Evolutionary conservation across 169 alveolate genomes (phyloP), one percentile per base, ranked within the genome.

Genomic region (Cyclospora cayetanensis): DNA sequence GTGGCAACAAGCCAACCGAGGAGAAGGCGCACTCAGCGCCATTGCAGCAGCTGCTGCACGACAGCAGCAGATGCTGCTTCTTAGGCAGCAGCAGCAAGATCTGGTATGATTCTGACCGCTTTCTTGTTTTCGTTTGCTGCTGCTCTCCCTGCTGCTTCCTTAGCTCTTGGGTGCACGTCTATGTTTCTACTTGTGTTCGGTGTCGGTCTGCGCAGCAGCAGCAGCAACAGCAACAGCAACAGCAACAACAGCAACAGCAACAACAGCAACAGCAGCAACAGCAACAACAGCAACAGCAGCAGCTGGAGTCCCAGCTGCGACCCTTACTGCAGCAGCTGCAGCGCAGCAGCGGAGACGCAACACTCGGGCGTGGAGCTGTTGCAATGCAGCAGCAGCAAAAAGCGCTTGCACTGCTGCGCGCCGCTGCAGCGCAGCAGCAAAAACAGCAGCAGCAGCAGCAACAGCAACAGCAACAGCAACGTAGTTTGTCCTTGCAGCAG

Each of bases 271-370:
- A 12, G 70, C n/a, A 22, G 70, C 46, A 27, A 68, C 68, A 42
- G 68, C 87, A 77, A 46, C 87, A 77, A 68, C 86, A 76, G 68
- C 79, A 66, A 20, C 79, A 66, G 43, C 87, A 77, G 27, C 87
- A 77, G 31, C 43, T 77, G 70, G 87, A 77, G 46, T 46, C 87
- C 70, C 87, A 46, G 87, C 53, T 77, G 68, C 70, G 87, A 29
- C 87, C 87, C 25, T 35, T 77, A 68, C 87, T 77, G n/a, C 87
- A 77, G 87, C 87, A 77, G 46, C 87, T 77, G 31, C 87, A 77
- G 43, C 87, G 87, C 4, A 41, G 87, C 70, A 43, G 55, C 37
- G 87, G 50, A 0, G 87, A 77, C 50, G 43, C 63, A 18, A 9
- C n/a, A 27, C 70, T 77, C 60, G 60, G 83, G 15, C 83, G 83